phyloP scores from a whole-genome alignment of 371 early-diverging fungal genomes.

The Dichotomocladium elegans region DNA sequence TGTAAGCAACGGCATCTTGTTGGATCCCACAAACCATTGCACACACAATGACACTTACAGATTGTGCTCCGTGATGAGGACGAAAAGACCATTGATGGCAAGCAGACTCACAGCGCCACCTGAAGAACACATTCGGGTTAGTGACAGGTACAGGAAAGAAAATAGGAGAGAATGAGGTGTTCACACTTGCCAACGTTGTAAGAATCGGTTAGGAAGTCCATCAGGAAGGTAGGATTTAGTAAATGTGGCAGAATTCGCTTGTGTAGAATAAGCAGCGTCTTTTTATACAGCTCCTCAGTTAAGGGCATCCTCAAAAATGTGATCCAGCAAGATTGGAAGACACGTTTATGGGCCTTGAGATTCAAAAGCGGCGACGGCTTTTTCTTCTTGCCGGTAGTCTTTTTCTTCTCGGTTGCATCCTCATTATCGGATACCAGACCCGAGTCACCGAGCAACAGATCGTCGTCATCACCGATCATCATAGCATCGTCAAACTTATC shows the following conservation, averaged over 20 bases:
- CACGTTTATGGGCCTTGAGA: conserved; percentile 47
- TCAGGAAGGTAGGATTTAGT: conserved; percentile 70
- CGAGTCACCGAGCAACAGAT: conserved; percentile 19
- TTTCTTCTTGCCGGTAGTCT: conserved; percentile 18
- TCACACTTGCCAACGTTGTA: conserved; percentile 68
- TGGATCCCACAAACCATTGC: neutral
- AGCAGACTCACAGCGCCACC: conserved; percentile 84
- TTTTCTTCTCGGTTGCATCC: conserved; percentile 32
- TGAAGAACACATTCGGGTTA: neutral
- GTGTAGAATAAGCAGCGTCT: conserved; percentile 77
- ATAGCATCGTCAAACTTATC: conserved; percentile 21
- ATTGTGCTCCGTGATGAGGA: conserved; percentile 86
- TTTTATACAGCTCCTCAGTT: conserved; percentile 70
- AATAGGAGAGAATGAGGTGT: neutral
- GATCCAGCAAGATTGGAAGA: conserved; percentile 79
- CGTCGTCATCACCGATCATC: conserved; percentile 6
- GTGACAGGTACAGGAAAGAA: neutral
- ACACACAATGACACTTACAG: conserved; percentile 56
- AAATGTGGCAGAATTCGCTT: conserved; percentile 82
- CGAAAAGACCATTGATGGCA: conserved; percentile 91
- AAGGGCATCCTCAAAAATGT: conserved; percentile 72
- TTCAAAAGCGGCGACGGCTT: conserved; percentile 33
- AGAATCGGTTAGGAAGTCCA: conserved; percentile 88
- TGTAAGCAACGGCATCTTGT: no score
- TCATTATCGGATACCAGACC: conserved; percentile 37